A percentile compares a stretch with the other conserved stretches of the same genome.
These are phyloP conservation scores for Plantago major DNA, from an alignment of 257 asterid genomes.

Conservation along the genomic window DNA sequence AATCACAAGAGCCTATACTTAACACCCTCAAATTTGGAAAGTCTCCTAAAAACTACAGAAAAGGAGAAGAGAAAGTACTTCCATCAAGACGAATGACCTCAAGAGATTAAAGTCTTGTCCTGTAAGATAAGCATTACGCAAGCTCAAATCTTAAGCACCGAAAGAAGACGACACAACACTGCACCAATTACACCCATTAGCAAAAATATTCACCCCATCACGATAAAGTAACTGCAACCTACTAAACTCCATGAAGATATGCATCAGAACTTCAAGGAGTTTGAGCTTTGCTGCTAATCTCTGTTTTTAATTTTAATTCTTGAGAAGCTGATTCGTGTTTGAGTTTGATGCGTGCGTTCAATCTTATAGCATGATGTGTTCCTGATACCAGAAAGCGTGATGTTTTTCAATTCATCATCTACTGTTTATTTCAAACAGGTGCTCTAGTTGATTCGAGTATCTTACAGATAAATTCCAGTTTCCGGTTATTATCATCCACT, in stretches of 20 bases:
- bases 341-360: background rate
- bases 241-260: constrained; percentile 90
- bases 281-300: constrained; percentile 53
- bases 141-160: constrained; percentile 42
- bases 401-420: constrained; percentile 76
- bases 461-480: background rate
- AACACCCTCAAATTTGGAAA: constrained; percentile 34
- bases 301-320: background rate
- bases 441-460: constrained; percentile 8
- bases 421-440: constrained; percentile 77
- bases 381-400: constrained; percentile 79
- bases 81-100: constrained; percentile 40
- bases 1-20: constrained; percentile 28
- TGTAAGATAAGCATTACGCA: constrained; percentile 14
- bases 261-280: constrained; percentile 65
- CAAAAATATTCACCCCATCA: constrained; percentile 37
- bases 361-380: constrained; percentile 71
- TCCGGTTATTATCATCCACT: background rate
- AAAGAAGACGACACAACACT: constrained; percentile 35
- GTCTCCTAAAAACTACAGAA: constrained; percentile 36
- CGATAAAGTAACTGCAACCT: constrained; percentile 55
- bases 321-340: too few relatives aligned
- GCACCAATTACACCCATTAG: constrained; percentile 34
- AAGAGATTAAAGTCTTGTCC: constrained; percentile 34
- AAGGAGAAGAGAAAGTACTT: constrained; percentile 34